These are phyloP conservation scores for Arthrinium phaeospermum DNA, from an alignment of 2,329 filamentous ascomycete genomes.

Conservation along the genomic window DNA sequence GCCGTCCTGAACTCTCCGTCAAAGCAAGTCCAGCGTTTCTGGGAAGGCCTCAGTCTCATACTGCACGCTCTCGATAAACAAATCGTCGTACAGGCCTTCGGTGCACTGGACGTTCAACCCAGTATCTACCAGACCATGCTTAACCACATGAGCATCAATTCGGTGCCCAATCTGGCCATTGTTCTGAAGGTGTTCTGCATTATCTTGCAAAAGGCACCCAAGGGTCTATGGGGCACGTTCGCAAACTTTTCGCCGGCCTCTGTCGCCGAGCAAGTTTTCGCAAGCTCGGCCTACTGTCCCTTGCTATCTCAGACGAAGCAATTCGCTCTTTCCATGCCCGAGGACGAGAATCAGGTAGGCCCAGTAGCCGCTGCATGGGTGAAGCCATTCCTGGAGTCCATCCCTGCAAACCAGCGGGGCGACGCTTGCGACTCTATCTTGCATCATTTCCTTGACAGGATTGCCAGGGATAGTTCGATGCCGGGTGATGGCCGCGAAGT, in stretches of 20 bases:
- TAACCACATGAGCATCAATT: slow-evolving; percentile 59
- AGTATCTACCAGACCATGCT: slow-evolving; percentile 70
- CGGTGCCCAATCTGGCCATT: slow-evolving; percentile 66
- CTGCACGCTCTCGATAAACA: slow-evolving; percentile 75
- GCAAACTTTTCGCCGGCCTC: slow-evolving; percentile 79
- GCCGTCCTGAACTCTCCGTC: slow-evolving; percentile 50
- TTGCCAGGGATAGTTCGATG: slow-evolving; percentile 59
- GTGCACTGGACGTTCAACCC: slow-evolving; percentile 78
- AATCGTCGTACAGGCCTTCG: slow-evolving; percentile 77
- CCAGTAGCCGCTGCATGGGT: slow-evolving; percentile 80
- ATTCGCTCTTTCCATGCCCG: slow-evolving; percentile 54
- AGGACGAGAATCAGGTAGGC: slow-evolving; percentile 57
- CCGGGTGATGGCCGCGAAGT: slow-evolving; percentile 63
- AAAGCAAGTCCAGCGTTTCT: slow-evolving; percentile 71
- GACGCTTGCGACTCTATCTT: slow-evolving; percentile 82
- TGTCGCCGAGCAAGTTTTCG: slow-evolving; percentile 84
- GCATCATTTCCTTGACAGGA: slow-evolving; percentile 72
- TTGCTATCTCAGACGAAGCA: slow-evolving; percentile 67
- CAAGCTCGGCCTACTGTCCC: slow-evolving; percentile 68
- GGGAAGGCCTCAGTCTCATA: slow-evolving; percentile 78
- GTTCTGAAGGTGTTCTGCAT: slow-evolving; percentile 73
- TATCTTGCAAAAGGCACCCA: slow-evolving; percentile 76
- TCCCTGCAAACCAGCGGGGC: slow-evolving; percentile 76
- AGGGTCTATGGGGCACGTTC: slow-evolving; percentile 88
- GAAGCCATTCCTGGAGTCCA: slow-evolving; percentile 75